Evolutionary conservation across 108 stramenopile genomes (phyloP).

Genomic region (Nitzschia inconspicua): DNA sequence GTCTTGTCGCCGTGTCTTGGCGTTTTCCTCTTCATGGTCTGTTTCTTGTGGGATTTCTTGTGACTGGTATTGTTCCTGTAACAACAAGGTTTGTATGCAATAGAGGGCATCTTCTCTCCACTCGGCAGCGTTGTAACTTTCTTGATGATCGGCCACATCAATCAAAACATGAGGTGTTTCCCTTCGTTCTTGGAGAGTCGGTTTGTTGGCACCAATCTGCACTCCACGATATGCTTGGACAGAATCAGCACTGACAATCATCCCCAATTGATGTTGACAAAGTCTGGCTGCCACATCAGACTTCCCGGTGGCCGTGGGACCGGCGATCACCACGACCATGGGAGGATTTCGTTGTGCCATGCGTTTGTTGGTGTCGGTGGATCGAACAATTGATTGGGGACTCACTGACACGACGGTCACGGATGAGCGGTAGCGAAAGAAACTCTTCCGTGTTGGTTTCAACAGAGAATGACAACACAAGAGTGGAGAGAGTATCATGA

Average conservation of each 20-base stretch:
- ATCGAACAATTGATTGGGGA: too few species aligned
- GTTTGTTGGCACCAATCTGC: constrained; percentile 94
- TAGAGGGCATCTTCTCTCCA: constrained; percentile 78
- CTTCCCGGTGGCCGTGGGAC: constrained; percentile 93
- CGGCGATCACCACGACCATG: constrained; percentile 78
- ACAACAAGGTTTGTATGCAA: constrained; percentile 46
- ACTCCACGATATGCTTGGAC: constrained; percentile 92
- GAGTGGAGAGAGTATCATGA: too few species aligned
- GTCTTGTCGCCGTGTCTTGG: neutral
- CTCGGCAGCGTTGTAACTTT: constrained; percentile 85
- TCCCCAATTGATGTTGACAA: constrained; percentile 39
- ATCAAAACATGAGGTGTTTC: constrained; percentile 88
- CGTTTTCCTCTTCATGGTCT: constrained; percentile 5
- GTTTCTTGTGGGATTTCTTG: constrained; percentile 1
- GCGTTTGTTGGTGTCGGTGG: neutral
- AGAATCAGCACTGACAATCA: constrained; percentile 89
- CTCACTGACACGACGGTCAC: too few species aligned
- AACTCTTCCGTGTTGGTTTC: too few species aligned
- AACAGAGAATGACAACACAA: too few species aligned
- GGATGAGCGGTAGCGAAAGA: too few species aligned
- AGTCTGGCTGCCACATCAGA: constrained; percentile 80
- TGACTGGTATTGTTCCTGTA: neutral
- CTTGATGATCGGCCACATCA: constrained; percentile 65
- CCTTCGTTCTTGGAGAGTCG: constrained; percentile 68
- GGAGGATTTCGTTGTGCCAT: constrained; percentile 4